phyloP scores from a whole-genome alignment of 768 basidiomycete genomes.

The Leccinellum albellum region DNA sequence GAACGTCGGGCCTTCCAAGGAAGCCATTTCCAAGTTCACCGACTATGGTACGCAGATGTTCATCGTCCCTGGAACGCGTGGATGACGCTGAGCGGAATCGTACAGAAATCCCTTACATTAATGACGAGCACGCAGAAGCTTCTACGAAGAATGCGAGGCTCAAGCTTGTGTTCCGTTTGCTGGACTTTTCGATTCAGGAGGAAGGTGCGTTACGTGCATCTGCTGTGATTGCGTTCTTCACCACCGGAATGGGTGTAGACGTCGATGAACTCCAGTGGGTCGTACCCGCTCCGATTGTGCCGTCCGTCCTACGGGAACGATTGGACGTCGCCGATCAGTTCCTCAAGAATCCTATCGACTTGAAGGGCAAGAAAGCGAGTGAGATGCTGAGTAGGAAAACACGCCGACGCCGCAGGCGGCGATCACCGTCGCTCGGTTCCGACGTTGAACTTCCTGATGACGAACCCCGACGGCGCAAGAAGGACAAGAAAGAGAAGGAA shows the following conservation, averaged over 20 bases:
- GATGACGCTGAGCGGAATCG: neutral
- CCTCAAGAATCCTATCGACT: slow-evolving; percentile 75
- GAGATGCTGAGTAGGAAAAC: slow-evolving; percentile 67
- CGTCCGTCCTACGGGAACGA: slow-evolving; percentile 63
- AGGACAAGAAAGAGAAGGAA: slow-evolving; percentile 57
- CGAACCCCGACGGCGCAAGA: slow-evolving; percentile 32
- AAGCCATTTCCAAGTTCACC: slow-evolving; percentile 62
- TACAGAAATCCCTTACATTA: slow-evolving; percentile 72
- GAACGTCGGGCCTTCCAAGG: slow-evolving; percentile 51
- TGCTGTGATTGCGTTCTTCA: neutral
- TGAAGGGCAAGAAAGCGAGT: slow-evolving; percentile 71
- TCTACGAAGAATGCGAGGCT: slow-evolving; percentile 75
- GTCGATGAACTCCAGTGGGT: slow-evolving; percentile 81
- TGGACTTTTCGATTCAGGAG: slow-evolving; percentile 62
- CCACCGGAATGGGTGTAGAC: slow-evolving; percentile 35
- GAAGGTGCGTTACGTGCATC: slow-evolving; percentile 48
- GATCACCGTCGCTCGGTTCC: slow-evolving; percentile 46
- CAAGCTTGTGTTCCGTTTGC: slow-evolving; percentile 80
- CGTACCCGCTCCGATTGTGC: slow-evolving; percentile 67
- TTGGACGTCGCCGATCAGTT: slow-evolving; percentile 80
- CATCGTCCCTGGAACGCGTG: neutral
- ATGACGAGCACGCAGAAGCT: slow-evolving; percentile 71
- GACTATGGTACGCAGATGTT: slow-evolving; percentile 62
- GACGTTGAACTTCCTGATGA: slow-evolving; percentile 37
- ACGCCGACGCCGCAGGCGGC: slow-evolving; percentile 47